Conservation (phyloP, 176 grass and related monocot genomes). For the Metroxylon sagu region DNA sequence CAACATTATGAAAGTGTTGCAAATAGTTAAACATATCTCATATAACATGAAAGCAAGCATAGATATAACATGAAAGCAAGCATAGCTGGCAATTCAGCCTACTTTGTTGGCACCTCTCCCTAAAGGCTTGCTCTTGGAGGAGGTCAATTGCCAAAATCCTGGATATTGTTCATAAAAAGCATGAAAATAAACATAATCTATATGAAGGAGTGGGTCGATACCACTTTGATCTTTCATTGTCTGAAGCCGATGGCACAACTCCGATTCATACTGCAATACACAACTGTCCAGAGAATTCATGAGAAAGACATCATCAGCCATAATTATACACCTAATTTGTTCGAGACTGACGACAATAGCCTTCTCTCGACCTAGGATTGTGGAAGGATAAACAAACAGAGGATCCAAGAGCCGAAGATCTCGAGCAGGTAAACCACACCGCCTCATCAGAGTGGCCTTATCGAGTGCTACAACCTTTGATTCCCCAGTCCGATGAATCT, state of each 20-base stretch:
- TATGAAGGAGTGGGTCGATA: not conserved
- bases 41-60: too few relatives aligned
- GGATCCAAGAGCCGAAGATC: slow-evolving; percentile 26
- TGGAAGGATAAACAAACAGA: slow-evolving; percentile 24
- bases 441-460: slow-evolving; percentile 7
- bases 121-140: too few relatives aligned
- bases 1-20: too few relatives aligned
- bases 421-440: slow-evolving; percentile 9
- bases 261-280: slow-evolving; percentile 10
- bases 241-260: slow-evolving; percentile 12
- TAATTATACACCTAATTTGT: slow-evolving; percentile 23
- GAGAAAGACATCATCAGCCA: slow-evolving; percentile 17
- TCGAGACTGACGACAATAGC: slow-evolving; percentile 22
- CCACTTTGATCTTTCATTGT: slow-evolving; percentile 16
- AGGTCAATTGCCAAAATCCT: too few relatives aligned
- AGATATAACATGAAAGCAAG: too few relatives aligned
- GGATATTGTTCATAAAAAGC: too few relatives aligned
- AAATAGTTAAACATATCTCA: too few relatives aligned
- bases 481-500: slow-evolving; percentile 9
- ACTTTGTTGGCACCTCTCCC: too few relatives aligned
- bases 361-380: slow-evolving; percentile 16
- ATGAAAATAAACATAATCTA: too few relatives aligned
- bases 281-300: slow-evolving; percentile 9
- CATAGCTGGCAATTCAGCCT: too few relatives aligned
- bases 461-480: slow-evolving; percentile 12